These are phyloP conservation scores for Phaeomoniella chlamydospora DNA, from an alignment of 2,329 filamentous ascomycete genomes.

Conservation along the genomic window DNA sequence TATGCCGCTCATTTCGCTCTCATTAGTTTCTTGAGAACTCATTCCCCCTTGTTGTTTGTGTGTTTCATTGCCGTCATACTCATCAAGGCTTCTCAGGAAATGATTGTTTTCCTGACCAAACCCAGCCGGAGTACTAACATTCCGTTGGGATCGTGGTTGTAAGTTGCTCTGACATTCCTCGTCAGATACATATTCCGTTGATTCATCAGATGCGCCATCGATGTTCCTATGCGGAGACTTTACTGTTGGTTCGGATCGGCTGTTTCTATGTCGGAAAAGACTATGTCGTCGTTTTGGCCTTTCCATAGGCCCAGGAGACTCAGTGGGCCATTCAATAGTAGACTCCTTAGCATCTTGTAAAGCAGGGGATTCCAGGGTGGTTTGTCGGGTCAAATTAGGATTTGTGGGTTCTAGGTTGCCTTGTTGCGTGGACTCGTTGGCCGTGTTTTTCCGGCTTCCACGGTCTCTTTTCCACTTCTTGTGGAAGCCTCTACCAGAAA, in stretches of 20 bases:
- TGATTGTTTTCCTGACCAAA: background rate
- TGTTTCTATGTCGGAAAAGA: background rate
- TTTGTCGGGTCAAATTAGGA: too few species aligned
- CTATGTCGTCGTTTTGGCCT: background rate
- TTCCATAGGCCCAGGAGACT: background rate
- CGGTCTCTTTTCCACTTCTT: background rate
- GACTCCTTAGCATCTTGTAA: too few species aligned
- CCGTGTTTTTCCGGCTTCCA: background rate
- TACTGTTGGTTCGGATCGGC: background rate
- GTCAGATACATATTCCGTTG: background rate
- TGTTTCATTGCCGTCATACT: too few species aligned
- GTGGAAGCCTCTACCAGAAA: background rate
- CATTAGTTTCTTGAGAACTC: too few species aligned
- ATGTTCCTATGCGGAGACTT: background rate
- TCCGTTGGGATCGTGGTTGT: background rate
- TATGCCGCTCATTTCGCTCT: too few species aligned
- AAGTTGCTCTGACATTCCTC: background rate
- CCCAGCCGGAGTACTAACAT: background rate
- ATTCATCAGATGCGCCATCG: background rate
- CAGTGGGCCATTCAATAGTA: background rate
- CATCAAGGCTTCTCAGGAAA: too few species aligned
- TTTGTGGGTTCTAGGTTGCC: too few species aligned
- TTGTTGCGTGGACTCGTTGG: too few species aligned
- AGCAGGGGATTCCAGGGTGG: too few species aligned
- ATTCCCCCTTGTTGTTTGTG: too few species aligned